Evolutionary conservation across 352 stramenopile species (phyloP), one percentile per base, ranked within the genome.

Genomic region (Phytophthora lateralis): DNA sequence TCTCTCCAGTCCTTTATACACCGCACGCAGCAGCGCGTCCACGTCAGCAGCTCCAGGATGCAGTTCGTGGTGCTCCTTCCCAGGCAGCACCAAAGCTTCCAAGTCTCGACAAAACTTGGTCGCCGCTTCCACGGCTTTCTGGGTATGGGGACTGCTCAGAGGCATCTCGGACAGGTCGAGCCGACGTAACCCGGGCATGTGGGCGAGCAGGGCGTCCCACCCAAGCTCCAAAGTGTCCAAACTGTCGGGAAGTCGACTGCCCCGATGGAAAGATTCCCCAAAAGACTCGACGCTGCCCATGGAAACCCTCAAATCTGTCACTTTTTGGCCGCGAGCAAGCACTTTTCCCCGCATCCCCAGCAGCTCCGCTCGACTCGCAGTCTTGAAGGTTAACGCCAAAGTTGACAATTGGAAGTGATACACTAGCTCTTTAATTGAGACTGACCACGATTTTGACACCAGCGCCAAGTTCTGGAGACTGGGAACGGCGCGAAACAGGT

Each of bases 131-230:
- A 75, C 38, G n/a, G 65, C 44, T 29, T 42, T 48, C 47, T 39
- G 27, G 4, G 69, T 35, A 15, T 69, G 62, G 1, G 35, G 56
- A 10, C 55, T 64, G 7, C 20, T 18, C 17, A 71, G 30, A 11
- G 67, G 67, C 62, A 75, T 71, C 26, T 41, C 30, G 30, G 67
- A 71, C 52, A 75, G 41, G 21, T 75, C 67, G 14, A 75, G 39
- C 1, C 62, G 55, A 6, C 53, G 45, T 21, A 72, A 29, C 9
- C 35, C 24, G 0, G 62, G 47, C 57, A 68, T 24, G 17, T 56
- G 61, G 6, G 50, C 57, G 7, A 72, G 26, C 11, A 69, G 8
- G 0, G 42, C 62, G 51, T 64, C 39, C 67, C 62, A 72, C 4
- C 57, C 64, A 17, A 73, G 46, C 29, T 60, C 43, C n/a, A 62